A percentile compares a stretch with the other conserved stretches of the same genome.
phyloP scores from a whole-genome alignment of 148 eudicot genomes.

The Vaccinium darrowii region DNA sequence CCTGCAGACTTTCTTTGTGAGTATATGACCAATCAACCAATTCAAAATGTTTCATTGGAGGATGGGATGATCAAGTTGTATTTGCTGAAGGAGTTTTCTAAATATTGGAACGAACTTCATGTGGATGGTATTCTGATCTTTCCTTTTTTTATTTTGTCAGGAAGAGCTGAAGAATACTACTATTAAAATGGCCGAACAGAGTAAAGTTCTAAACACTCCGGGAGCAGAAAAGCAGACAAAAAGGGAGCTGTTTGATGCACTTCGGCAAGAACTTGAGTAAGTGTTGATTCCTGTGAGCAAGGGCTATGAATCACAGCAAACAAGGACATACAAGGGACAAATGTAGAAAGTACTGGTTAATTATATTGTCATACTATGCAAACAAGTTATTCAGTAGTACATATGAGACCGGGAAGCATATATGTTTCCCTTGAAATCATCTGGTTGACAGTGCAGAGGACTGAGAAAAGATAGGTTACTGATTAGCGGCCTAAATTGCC shows the following conservation, averaged over 20 bases:
- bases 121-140: background rate
- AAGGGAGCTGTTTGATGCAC: conserved; percentile 95
- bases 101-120: background rate
- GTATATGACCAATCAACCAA: background rate
- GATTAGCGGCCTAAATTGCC: background rate
- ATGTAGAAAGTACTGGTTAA: background rate
- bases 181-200: conserved; percentile 94
- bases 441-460: background rate
- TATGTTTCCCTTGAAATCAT: background rate
- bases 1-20: background rate
- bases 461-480: background rate
- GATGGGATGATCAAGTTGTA: background rate
- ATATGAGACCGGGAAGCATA: background rate
- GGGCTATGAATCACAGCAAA: background rate
- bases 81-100: background rate
- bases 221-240: conserved; percentile 99
- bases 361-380: background rate
- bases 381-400: background rate
- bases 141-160: conserved; percentile 31
- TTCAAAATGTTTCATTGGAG: background rate
- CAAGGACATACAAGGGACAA: background rate
- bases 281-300: conserved; percentile 20
- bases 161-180: conserved; percentile 92
- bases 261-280: conserved; percentile 97
- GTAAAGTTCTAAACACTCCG: conserved; percentile 92